Base-by-base conservation (phyloP, 2,329 filamentous ascomycete species). In the Penicillium sp. region DNA sequence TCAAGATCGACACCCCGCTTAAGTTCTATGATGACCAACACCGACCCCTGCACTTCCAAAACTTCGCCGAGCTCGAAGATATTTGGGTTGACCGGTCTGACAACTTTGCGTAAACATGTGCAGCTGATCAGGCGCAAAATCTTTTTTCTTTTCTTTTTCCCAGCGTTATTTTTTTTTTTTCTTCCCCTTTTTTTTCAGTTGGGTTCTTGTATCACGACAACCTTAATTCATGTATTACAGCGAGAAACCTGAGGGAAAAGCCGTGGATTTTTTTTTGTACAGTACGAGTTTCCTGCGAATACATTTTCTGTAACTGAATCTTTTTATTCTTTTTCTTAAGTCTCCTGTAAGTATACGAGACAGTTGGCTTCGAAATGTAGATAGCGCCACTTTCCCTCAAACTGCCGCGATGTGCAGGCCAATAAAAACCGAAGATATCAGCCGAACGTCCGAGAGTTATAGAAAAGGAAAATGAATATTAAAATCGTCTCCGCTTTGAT, bases 31-130 rank as follows among this genome's bases (percentile, higher is more conserved):
- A 89, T 70, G 91, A 92, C 67, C 83, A 91, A 67, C 95, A 99
- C 75, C 85, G 94, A 26, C 92, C 93, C 16, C 79, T 97, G 53
- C 94, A 99, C 78, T 99, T 99, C 83, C 88, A 93, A 73, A 96
- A 91, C 75, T 99, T 99, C 77, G 91, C 92, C 1, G 93, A 99
- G 79, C 77, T 99, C 72, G 94, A 99, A 78, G 93, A 99, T 75
- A 89, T 96, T 40, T 96, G 92, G 85, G 92, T 97, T 44, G 94
- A 99, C 74, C 83, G 91, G 67, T 85, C 85, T 61, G 93, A 99
- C 78, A 93, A 92, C 73, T 96, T 99, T 79, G 93, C 91, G 66
- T 97, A 83, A 81, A 35, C 40, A 35, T 38, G 63, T 55, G 52
- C 45, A 48, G 43, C 50, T 58, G 53, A 58, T 47, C 58, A 53